phyloP scores from a whole-genome alignment of 176 grass and related monocot species.

The Musa beccarii region DNA sequence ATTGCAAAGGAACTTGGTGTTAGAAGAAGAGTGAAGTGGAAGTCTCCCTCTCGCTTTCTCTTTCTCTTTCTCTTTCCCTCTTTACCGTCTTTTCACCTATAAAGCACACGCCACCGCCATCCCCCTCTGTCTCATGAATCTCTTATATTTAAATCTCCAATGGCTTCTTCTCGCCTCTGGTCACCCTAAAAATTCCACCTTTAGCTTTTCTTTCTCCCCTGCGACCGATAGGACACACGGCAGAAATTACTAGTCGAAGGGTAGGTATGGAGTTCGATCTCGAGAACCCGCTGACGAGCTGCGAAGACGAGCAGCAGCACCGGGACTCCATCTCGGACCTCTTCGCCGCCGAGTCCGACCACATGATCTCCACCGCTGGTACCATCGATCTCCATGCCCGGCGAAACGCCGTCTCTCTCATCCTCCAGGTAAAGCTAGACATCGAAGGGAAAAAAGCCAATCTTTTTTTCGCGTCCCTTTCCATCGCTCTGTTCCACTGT shows the following conservation, averaged over 20 bases:
- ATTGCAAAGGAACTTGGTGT: too few relatives aligned
- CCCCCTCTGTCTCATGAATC: too few relatives aligned
- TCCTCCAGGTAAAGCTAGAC: constrained; percentile 50
- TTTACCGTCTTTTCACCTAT: constrained; percentile 1
- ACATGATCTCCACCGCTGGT: constrained; percentile 21
- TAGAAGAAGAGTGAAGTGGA: background rate
- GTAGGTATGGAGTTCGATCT: constrained; percentile 38
- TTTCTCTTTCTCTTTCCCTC: too few relatives aligned
- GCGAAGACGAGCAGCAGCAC: constrained; percentile 47
- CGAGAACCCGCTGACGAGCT: constrained; percentile 80
- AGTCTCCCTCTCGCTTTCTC: background rate
- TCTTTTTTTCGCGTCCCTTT: background rate
- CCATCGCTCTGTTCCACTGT: constrained; percentile 8
- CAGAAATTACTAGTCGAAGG: background rate
- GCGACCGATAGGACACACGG: too few relatives aligned
- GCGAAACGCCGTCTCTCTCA: constrained; percentile 40
- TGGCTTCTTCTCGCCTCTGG: too few relatives aligned
- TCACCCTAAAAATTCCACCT: too few relatives aligned
- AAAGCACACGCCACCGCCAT: background rate
- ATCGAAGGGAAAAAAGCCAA: background rate
- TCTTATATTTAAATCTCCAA: too few relatives aligned
- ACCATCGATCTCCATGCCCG: constrained; percentile 28
- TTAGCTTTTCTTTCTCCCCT: too few relatives aligned
- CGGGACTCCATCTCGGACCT: constrained; percentile 40
- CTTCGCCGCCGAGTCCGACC: constrained; percentile 47